These are phyloP conservation scores for Nakazawaea peltata DNA, from an alignment of 805 yeast genomes.

Conservation along the genomic window DNA sequence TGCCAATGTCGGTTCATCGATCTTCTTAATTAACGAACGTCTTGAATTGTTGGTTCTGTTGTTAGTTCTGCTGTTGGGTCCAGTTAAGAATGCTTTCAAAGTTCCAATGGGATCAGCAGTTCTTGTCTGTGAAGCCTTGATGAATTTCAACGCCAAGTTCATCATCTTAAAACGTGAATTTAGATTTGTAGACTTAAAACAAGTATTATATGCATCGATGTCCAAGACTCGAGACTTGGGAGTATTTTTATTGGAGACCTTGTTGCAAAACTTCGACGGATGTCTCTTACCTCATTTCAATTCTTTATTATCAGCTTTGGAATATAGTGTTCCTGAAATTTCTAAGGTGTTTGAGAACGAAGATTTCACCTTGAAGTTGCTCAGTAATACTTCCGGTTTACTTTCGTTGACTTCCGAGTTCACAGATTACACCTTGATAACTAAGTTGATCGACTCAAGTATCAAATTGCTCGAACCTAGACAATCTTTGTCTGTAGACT, in stretches of 20 bases:
- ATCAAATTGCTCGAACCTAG: conserved; percentile 35
- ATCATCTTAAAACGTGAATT: conserved; percentile 52
- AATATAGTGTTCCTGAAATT: conserved; percentile 36
- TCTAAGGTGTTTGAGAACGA: conserved; percentile 21
- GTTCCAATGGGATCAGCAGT: conserved; percentile 58
- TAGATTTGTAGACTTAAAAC: conserved; percentile 41
- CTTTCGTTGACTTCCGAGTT: conserved; percentile 17
- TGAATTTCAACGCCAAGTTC: conserved; percentile 47
- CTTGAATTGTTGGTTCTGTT: conserved; percentile 37
- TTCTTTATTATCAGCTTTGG: conserved; percentile 45
- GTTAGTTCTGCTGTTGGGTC: conserved; percentile 35
- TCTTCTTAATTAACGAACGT: conserved; percentile 45
- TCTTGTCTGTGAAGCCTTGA: conserved; percentile 41
- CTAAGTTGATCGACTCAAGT: conserved; percentile 52
- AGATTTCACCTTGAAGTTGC: conserved; percentile 23
- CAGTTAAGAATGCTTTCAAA: conserved; percentile 37
- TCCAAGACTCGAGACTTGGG: conserved; percentile 37
- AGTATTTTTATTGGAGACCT: conserved; percentile 28
- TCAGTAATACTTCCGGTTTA: conserved; percentile 18
- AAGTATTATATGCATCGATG: conserved; percentile 34
- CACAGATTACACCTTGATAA: conserved; percentile 43
- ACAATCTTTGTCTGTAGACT: conserved; percentile 9
- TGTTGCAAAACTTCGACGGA: conserved; percentile 29
- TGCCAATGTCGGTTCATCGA: conserved; percentile 43
- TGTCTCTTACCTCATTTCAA: conserved; percentile 36